Evolutionary conservation across 331 rosid genomes (phyloP), one percentile per base, ranked within the genome.

Genomic region (Prunus yedoensis): DNA sequence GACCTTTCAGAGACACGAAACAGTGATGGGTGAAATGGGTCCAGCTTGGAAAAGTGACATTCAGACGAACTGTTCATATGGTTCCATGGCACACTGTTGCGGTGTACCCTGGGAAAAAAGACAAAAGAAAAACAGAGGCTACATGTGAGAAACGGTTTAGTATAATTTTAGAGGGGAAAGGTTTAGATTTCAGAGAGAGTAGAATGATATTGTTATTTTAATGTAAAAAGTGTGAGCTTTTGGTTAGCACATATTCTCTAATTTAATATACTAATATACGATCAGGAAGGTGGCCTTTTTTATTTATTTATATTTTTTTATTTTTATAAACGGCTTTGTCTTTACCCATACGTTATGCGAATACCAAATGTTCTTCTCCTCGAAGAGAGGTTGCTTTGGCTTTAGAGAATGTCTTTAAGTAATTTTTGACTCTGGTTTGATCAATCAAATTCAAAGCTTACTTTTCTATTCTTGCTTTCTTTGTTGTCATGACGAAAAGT

Each of bases 321-420:
- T 61, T 62, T 30, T 38, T 30, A 2, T 10, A 4, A 32, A 46
- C 30, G 11, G 57, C 12, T 10, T 8, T 75, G 17, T 35, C 84
- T 80, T 80, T 20, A 46, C 8, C 17, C n/a, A 49, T 28, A 85
- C 78, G 86, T 58, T 54, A 78, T 82, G 78, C 84, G 77, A 38
- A 16, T 74, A 54, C 84, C 70, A 35, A 25, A 68, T 67, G 65
- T 67, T 59, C 46, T 74, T 71, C 69, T 65, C 65, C 28, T 4
- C 23, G 73, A 38, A 41, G 41, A 63, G 47, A 35, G 23, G 27
- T 13, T 16, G 59, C 66, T 50, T 38, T 5, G 12, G 50, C 13
- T 23, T 18, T 43, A 43, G 45, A 46, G 77, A 71, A 71, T 69
- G 8, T 35, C 41, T 47, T 43, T 1, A 10, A 13, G 52, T 3